A percentile compares a stretch with the other conserved stretches of the same genome.
Evolutionary conservation across 1,139 yeast species (phyloP).

Genomic region (Geotrichum candidum): DNA sequence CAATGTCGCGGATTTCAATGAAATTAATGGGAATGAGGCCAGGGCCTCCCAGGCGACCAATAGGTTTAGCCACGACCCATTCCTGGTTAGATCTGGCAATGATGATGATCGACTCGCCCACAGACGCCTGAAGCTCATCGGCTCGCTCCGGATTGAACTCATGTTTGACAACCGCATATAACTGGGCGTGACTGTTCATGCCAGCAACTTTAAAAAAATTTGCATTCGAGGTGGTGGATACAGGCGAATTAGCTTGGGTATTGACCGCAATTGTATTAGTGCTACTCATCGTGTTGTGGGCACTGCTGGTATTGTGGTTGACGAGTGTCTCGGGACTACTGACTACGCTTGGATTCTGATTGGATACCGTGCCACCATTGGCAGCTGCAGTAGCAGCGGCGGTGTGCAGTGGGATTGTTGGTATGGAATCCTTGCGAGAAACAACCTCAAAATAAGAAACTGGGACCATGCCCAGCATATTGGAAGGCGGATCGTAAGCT

Average conservation of each 20-base stretch:
- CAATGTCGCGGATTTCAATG: slow-evolving; percentile 76
- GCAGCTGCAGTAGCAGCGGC: slow-evolving; percentile 15
- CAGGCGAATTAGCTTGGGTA: neutral
- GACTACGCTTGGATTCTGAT: neutral
- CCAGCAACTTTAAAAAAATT: slow-evolving; percentile 3
- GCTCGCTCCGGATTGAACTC: slow-evolving; percentile 84
- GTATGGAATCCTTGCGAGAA: slow-evolving; percentile 47
- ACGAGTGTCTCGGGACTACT: neutral
- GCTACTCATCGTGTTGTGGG: slow-evolving; percentile 3
- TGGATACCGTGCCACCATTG: neutral
- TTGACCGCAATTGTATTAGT: neutral
- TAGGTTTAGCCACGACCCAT: slow-evolving; percentile 98
- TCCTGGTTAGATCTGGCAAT: slow-evolving; percentile 95
- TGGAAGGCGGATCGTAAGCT: slow-evolving; percentile 83
- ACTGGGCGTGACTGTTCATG: slow-evolving; percentile 29
- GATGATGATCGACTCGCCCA: slow-evolving; percentile 84
- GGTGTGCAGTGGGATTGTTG: slow-evolving; percentile 34
- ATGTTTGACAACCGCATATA: slow-evolving; percentile 66
- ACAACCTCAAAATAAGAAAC: slow-evolving; percentile 75
- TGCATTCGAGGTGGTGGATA: slow-evolving; percentile 1
- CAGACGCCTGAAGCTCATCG: slow-evolving; percentile 76
- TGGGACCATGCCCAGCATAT: slow-evolving; percentile 81
- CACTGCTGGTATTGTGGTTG: neutral
- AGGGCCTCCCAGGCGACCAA: slow-evolving; percentile 94
- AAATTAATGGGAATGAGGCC: slow-evolving; percentile 91